Evolutionary conservation across 1,139 yeast species (phyloP), one percentile per base, ranked within the genome.

Genomic region (Taphrina communis): DNA sequence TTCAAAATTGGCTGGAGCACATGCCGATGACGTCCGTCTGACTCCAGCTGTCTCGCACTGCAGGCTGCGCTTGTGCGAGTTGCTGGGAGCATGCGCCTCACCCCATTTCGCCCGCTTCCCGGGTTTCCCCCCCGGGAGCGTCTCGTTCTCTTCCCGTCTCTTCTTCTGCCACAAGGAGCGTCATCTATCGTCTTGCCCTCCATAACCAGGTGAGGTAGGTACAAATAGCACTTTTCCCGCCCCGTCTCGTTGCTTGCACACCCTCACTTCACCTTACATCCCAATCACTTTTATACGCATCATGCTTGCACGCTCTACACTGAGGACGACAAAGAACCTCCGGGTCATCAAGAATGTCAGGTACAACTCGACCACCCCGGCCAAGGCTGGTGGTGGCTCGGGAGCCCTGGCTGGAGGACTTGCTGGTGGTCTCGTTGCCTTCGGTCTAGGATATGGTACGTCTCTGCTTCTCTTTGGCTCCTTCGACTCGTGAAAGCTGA

Each of bases 391-490:
- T 12, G 60, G 63, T 17, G 53, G 48, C 21, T 44, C 58, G 35
- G 61, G 68, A 53, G 68, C 65, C 31, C 63, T 58, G 38, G 65
- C 70, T 11, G 57, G 61, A 7, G 68, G 68, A n/a, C 55, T 69
- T 35, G 70, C 68, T 36, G 68, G 68, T n/a, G 68, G 63, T 21
- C 41, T 57, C 19, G 68, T 51, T 2, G 68, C 63, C 12, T 39
- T 65, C 46, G 63, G 63, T 50, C 52, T 65, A 17, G 68, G 68
- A 12, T 65, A 38, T 14, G 65, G 60, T 56, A 25, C 5, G 60
- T 19, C 19, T 11, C 50, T n/a, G n/a, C 35, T 41, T 25, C 31
- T 4, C 31, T 25, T 4, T 25, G 4, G 31, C 1, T 25, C 31
- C 31, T 25, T 17, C 17, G 31, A 2, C 31, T 25, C 4, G 31